Conservation (phyloP, 768 basidiomycete genomes). For the Strobilomyces dryophilus region DNA sequence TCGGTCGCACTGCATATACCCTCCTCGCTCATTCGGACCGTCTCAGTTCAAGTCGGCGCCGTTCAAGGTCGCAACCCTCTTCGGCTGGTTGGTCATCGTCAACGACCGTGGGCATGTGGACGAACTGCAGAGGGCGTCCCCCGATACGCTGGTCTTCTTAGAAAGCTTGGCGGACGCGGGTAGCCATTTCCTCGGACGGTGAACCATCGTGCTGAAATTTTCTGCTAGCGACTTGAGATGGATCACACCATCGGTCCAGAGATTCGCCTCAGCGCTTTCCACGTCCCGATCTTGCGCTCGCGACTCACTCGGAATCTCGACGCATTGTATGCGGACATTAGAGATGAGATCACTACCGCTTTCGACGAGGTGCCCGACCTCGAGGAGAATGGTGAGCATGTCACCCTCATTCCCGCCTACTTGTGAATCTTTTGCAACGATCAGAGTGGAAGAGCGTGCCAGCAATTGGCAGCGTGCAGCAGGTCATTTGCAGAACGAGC, state of each 20-base stretch:
- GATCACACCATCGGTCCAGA: not conserved
- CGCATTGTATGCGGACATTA: not conserved
- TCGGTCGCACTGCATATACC: too few relatives aligned
- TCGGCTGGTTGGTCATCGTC: not conserved
- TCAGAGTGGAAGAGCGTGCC: not conserved
- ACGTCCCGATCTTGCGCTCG: not conserved
- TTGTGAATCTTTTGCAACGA: not conserved
- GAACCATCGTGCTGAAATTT: too few relatives aligned
- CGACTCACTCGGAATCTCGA: not conserved
- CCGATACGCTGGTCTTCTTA: not conserved
- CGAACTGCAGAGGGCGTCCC: not conserved
- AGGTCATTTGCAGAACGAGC: too few relatives aligned
- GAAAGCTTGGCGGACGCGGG: not conserved
- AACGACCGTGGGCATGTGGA: not conserved
- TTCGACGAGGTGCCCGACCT: not conserved
- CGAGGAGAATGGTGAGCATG: not conserved
- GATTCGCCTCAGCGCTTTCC: not conserved
- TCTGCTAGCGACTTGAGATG: not conserved
- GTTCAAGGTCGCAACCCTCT: not conserved
- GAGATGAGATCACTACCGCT: not conserved
- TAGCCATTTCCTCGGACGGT: too few relatives aligned
- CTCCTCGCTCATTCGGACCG: too few relatives aligned
- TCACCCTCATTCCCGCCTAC: not conserved
- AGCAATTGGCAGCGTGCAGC: not conserved
- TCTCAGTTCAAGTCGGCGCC: not conserved